Evolutionary conservation across 371 early-diverging fungal species (phyloP).

Genomic region (Capillidium rhysosporum): DNA sequence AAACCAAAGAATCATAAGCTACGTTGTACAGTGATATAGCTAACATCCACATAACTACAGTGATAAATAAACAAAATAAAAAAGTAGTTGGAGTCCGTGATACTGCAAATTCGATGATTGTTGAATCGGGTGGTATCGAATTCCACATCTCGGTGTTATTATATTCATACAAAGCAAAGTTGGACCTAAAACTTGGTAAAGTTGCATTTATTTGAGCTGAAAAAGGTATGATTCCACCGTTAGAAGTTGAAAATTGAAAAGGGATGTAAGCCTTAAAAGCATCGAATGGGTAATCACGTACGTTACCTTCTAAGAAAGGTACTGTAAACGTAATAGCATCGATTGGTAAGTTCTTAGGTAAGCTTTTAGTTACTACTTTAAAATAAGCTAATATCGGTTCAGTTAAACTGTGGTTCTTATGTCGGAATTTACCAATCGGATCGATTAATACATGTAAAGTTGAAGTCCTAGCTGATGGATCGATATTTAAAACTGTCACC

Average conservation of each 20-base stretch:
- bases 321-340: conserved; percentile 8
- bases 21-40: conserved; percentile 13
- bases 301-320: conserved; percentile 15
- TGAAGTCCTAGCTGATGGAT: not conserved
- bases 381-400: not conserved
- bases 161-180: not conserved
- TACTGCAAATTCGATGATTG: not conserved
- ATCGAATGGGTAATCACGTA: conserved; percentile 16
- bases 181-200: not conserved
- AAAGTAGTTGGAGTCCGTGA: not conserved
- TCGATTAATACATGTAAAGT: not conserved
- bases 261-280: conserved; percentile 5
- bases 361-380: not conserved
- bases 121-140: not conserved
- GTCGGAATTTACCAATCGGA: not conserved
- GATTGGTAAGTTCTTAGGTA: not conserved
- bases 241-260: not conserved
- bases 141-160: not conserved
- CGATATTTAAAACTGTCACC: not conserved
- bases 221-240: not conserved
- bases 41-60: conserved; percentile 18
- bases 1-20: conserved; percentile 12
- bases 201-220: not conserved
- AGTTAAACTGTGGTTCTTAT: not conserved
- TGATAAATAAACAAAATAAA: not conserved